These are phyloP conservation scores for Thelephora aurantiotincta DNA, from an alignment of 768 basidiomycete genomes.

Conservation along the genomic window DNA sequence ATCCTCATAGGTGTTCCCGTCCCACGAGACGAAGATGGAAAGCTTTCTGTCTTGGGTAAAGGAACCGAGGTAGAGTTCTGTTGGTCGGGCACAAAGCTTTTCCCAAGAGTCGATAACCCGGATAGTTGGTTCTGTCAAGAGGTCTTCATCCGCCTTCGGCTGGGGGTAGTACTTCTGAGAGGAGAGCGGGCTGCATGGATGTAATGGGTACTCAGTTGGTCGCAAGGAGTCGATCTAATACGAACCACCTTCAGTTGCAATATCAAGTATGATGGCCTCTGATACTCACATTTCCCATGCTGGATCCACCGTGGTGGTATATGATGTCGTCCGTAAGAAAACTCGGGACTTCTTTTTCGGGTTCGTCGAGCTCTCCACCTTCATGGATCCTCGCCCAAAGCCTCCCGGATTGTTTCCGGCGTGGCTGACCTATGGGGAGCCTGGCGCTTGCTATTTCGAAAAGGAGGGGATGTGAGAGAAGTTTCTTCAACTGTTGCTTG, in stretches of 20 bases:
- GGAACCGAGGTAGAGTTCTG: conserved; percentile 34
- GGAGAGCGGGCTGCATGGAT: conserved; percentile 3
- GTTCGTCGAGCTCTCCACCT: too few relatives aligned
- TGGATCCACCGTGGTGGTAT: conserved; percentile 11
- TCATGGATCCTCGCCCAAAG: too few relatives aligned
- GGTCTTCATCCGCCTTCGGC: conserved; percentile 2
- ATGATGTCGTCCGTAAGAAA: conserved; percentile 6
- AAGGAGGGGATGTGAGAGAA: conserved; percentile 30
- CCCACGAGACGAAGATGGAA: conserved; percentile 21
- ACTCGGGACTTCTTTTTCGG: background rate
- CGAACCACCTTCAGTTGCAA: background rate
- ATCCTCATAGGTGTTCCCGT: conserved; percentile 31
- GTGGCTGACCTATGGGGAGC: conserved; percentile 7
- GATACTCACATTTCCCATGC: conserved; percentile 12
- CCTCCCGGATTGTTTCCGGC: conserved; percentile 9
- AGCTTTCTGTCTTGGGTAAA: conserved; percentile 20
- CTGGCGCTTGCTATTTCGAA: conserved; percentile 23
- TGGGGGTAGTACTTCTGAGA: background rate
- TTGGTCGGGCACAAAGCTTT: conserved; percentile 27
- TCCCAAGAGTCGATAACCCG: conserved; percentile 5
- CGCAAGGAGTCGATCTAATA: conserved; percentile 5
- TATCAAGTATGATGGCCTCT: background rate
- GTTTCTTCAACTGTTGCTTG: conserved; percentile 20
- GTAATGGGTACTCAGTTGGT: conserved; percentile 10
- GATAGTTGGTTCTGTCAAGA: background rate